These are phyloP conservation scores for Fusarium liriodendri DNA, from an alignment of 2,329 filamentous ascomycete genomes.

Conservation along the genomic window DNA sequence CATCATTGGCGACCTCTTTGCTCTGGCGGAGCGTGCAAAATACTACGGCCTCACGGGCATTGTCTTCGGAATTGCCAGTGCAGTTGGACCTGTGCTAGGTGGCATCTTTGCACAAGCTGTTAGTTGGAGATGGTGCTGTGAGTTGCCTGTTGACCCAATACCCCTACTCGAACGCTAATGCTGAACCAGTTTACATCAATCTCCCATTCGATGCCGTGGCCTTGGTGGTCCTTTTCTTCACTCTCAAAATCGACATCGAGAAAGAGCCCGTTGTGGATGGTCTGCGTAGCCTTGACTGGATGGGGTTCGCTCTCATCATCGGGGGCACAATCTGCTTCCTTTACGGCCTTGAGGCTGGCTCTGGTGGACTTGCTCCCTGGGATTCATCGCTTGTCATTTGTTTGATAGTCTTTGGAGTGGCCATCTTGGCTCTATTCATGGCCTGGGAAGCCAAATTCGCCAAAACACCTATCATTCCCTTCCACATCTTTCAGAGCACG, in stretches of 20 bases:
- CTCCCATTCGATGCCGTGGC: slow-evolving; percentile 58
- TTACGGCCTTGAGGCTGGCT: slow-evolving; percentile 84
- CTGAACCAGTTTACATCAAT: slow-evolving; percentile 66
- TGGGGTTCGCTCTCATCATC: slow-evolving; percentile 68
- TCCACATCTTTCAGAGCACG: slow-evolving; percentile 73
- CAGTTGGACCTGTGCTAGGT: slow-evolving; percentile 73
- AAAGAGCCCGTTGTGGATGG: slow-evolving; percentile 71
- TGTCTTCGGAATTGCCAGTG: slow-evolving; percentile 73
- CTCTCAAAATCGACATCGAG: slow-evolving; percentile 76
- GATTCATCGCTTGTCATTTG: slow-evolving; percentile 78
- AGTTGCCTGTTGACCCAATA: not conserved
- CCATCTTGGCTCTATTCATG: slow-evolving; percentile 73
- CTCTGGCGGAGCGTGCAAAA: slow-evolving; percentile 59
- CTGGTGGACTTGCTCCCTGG: slow-evolving; percentile 79
- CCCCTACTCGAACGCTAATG: not conserved
- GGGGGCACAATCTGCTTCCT: slow-evolving; percentile 89
- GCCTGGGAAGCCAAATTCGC: slow-evolving; percentile 79
- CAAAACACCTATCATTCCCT: slow-evolving; percentile 81
- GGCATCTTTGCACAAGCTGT: slow-evolving; percentile 72
- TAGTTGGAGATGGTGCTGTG: slow-evolving; percentile 73
- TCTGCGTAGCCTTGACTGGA: slow-evolving; percentile 71
- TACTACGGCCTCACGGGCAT: slow-evolving; percentile 63
- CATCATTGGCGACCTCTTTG: slow-evolving; percentile 64
- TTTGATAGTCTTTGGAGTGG: slow-evolving; percentile 77
- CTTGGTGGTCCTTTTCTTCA: slow-evolving; percentile 64